Conservation (phyloP, 371 early-diverging fungal genomes). For the Entomophthora muscae region DNA sequence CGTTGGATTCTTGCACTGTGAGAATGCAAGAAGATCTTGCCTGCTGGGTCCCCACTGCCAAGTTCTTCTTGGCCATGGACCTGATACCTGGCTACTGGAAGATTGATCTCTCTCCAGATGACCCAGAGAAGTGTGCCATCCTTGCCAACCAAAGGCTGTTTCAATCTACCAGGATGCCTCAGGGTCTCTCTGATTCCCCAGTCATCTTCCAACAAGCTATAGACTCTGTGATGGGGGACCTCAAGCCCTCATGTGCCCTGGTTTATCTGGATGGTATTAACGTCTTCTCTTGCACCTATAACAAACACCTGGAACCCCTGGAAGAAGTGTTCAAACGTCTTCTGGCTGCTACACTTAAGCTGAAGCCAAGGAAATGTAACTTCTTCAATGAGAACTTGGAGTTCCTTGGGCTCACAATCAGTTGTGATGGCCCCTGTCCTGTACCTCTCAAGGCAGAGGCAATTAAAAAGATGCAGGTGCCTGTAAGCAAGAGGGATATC, state of each 20-base stretch:
- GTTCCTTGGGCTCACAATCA: conserved; percentile 3
- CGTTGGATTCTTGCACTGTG: no score
- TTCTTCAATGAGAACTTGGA: neutral
- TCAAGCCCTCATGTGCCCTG: neutral
- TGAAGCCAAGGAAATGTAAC: neutral
- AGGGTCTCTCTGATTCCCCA: neutral
- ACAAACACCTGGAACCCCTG: conserved; percentile 8
- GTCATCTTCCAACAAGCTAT: neutral
- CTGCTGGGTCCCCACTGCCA: no score
- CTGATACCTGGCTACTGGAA: neutral
- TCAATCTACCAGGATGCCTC: neutral
- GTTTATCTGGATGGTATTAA: conserved; percentile 22
- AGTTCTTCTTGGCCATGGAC: neutral
- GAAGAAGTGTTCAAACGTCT: neutral
- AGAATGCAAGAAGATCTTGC: no score
- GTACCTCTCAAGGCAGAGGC: conserved; percentile 13
- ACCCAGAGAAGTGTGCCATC: neutral
- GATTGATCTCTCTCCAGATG: neutral
- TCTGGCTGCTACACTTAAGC: neutral
- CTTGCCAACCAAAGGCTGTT: neutral
- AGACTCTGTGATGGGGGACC: neutral
- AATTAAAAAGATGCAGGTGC: conserved; percentile 2
- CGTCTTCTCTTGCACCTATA: neutral
- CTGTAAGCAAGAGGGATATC: conserved; percentile 18
- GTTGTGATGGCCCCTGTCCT: neutral